phyloP scores from a whole-genome alignment of 768 basidiomycete species.

The Sistotremastrum niveocremeum region DNA sequence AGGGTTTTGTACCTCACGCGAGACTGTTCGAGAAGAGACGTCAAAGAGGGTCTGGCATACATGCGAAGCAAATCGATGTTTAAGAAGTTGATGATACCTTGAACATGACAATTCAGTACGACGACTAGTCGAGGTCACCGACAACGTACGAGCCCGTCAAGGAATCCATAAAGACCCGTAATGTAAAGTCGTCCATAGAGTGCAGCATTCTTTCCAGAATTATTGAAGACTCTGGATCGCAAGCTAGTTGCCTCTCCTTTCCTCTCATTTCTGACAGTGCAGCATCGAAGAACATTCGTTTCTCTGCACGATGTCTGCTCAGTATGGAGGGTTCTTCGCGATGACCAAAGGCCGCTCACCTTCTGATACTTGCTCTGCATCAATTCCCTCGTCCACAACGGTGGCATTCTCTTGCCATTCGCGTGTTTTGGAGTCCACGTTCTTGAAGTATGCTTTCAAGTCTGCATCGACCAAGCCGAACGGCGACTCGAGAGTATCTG shows the following conservation, averaged over 20 bases:
- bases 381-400: conserved; percentile 28
- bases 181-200: conserved; percentile 94
- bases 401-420: conserved; percentile 62
- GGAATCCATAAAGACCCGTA: conserved; percentile 80
- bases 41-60: conserved; percentile 83
- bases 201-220: conserved; percentile 81
- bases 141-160: conserved; percentile 73
- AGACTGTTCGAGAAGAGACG: conserved; percentile 47
- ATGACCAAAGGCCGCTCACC: neutral
- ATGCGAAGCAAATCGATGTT: conserved; percentile 89
- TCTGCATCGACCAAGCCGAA: conserved; percentile 86
- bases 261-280: conserved; percentile 74
- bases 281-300: conserved; percentile 64
- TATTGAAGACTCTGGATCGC: conserved; percentile 87
- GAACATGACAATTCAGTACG: neutral
- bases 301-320: conserved; percentile 30
- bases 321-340: neutral
- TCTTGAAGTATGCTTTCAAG: conserved; percentile 85
- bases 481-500: conserved; percentile 50
- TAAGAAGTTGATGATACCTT: conserved; percentile 51
- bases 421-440: conserved; percentile 75
- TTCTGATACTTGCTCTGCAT: conserved; percentile 13
- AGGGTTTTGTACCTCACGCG: conserved; percentile 42
- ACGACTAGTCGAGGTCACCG: neutral
- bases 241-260: conserved; percentile 82